A percentile compares a stretch with the other conserved stretches of the same genome.
Conservation (phyloP, 2,329 filamentous ascomycete species). For the Chalaropsis ovoidea region DNA sequence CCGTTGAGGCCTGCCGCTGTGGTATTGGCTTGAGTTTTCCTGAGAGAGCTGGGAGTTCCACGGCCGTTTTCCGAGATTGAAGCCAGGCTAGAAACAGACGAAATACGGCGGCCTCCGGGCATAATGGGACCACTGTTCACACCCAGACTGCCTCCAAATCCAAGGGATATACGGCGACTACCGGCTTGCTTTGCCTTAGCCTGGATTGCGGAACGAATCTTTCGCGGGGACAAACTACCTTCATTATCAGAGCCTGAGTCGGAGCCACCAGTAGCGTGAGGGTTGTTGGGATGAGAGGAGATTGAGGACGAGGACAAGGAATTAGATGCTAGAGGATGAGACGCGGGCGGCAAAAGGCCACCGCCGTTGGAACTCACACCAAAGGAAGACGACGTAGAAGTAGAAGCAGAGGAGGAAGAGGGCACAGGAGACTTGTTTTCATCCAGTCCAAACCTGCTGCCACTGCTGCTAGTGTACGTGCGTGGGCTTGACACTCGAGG, state of each 20-base stretch:
- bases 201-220: constrained; percentile 25
- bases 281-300: not conserved
- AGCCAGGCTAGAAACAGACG: constrained; percentile 36
- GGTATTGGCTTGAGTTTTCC: not conserved
- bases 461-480: constrained; percentile 14
- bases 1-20: constrained; percentile 18
- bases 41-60: constrained; percentile 2
- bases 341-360: constrained; percentile 19
- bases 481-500: constrained; percentile 23
- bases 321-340: constrained; percentile 16
- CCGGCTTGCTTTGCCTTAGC: constrained; percentile 17
- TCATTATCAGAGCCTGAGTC: constrained; percentile 25
- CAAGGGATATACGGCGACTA: constrained; percentile 22
- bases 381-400: constrained; percentile 23
- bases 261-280: constrained; percentile 9
- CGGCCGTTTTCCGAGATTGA: constrained; percentile 45
- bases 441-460: constrained; percentile 14
- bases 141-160: constrained; percentile 15
- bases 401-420: constrained; percentile 13
- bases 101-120: constrained; percentile 23
- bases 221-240: constrained; percentile 25
- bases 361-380: constrained; percentile 23
- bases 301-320: constrained; percentile 13
- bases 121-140: constrained; percentile 7
- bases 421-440: constrained; percentile 20